Percentiles rank a stretch among this genome's conserved stretches.
These are phyloP conservation scores for Plectranthus barbatus DNA, from an alignment of 257 asterid genomes.

Conservation along the genomic window DNA sequence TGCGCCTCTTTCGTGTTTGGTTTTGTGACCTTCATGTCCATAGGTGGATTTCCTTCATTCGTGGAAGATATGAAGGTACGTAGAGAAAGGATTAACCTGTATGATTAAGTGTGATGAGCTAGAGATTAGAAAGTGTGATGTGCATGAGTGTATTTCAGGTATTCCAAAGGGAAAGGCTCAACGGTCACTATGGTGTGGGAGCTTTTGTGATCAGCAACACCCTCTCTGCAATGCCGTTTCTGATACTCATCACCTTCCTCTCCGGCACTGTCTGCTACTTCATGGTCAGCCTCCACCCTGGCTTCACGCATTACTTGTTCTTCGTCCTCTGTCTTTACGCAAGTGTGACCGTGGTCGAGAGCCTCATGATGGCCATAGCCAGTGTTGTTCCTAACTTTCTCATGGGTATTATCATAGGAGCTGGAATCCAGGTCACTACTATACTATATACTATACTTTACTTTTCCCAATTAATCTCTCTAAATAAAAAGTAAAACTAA, in stretches of 20 bases:
- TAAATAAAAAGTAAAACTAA: too few relatives aligned
- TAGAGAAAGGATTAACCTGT: too few relatives aligned
- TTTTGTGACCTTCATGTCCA: constrained; percentile 93
- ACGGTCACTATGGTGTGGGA: constrained; percentile 94
- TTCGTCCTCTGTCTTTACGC: constrained; percentile 77
- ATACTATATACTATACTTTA: too few relatives aligned
- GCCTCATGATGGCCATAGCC: constrained; percentile 99
- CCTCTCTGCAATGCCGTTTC: constrained; percentile 83
- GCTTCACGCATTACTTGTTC: constrained; percentile 69
- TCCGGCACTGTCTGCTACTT: constrained; percentile 93
- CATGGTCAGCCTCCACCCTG: constrained; percentile 94
- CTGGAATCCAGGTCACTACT: constrained; percentile 99
- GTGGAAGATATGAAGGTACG: constrained; percentile 96
- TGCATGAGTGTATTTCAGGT: constrained; percentile 39
- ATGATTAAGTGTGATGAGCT: too few relatives aligned
- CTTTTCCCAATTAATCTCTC: too few relatives aligned
- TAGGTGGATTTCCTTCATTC: constrained; percentile 99
- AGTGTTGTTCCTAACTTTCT: constrained; percentile 93
- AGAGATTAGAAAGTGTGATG: too few relatives aligned
- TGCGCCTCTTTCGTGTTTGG: constrained; percentile 97
- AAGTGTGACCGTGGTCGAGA: constrained; percentile 95
- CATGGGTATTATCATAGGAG: constrained; percentile 97
- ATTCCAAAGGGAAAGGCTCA: constrained; percentile 87
- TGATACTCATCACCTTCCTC: constrained; percentile 65
- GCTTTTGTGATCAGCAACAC: constrained; percentile 94